Percentiles rank a stretch among this genome's conserved stretches.
phyloP scores from a whole-genome alignment of 2,329 filamentous ascomycete genomes.

The Neoascochyta sp. region DNA sequence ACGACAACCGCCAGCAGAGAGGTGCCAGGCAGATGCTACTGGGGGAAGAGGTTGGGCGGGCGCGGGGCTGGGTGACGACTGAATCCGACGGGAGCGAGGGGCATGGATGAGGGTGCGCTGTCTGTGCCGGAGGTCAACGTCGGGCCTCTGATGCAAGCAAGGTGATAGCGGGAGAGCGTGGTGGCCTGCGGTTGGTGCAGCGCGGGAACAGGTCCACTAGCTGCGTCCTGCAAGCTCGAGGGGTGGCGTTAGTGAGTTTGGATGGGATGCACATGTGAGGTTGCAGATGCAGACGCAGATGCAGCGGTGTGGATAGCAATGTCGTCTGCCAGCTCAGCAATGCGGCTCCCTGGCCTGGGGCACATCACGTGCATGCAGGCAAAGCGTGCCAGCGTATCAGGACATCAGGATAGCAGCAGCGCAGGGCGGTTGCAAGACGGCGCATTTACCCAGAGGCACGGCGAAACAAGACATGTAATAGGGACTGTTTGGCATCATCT shows the following conservation, averaged over 20 bases:
- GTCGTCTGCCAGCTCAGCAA: no score
- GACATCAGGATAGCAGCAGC: no score
- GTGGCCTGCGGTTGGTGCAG: constrained; percentile 33
- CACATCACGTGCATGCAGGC: constrained; percentile 9
- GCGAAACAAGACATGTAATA: no score
- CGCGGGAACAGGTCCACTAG: constrained; percentile 10
- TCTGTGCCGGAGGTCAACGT: constrained; percentile 17
- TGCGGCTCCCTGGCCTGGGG: no score
- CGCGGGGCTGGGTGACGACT: constrained; percentile 8
- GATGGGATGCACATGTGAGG: constrained; percentile 3
- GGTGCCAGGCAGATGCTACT: constrained; percentile 5
- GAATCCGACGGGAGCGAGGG: constrained; percentile 9
- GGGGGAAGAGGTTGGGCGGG: constrained; percentile 10
- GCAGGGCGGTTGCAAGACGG: constrained; percentile 34
- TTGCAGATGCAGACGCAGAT: constrained; percentile 4
- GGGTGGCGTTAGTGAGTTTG: constrained; percentile 9
- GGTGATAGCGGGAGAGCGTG: constrained; percentile 26
- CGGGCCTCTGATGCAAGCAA: constrained; percentile 25
- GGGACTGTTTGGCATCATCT: no score
- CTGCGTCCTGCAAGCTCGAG: constrained; percentile 23
- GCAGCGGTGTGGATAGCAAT: constrained; percentile 8
- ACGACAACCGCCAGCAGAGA: constrained; percentile 15
- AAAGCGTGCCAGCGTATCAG: no score
- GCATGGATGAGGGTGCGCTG: constrained; percentile 21
- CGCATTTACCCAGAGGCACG: constrained; percentile 20